Evolutionary conservation across 495 filamentous ascomycete species (phyloP).

Genomic region (Talaromyces nanjingensis): DNA sequence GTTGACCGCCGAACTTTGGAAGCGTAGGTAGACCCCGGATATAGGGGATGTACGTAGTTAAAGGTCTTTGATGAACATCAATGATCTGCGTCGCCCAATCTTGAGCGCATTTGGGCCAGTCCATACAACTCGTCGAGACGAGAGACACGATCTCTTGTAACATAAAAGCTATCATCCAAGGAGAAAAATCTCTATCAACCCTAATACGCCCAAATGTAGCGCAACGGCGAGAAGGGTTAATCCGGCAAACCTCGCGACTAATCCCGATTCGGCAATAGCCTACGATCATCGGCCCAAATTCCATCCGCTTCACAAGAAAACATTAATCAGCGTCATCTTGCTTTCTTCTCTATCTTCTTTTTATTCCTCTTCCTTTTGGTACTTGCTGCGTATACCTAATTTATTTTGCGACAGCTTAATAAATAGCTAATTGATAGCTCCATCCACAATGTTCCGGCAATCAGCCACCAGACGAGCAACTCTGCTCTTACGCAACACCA

Average conservation of each 20-base stretch:
- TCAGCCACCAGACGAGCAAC: slow-evolving; percentile 6
- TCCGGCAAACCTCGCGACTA: neutral
- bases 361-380: neutral
- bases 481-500: slow-evolving; percentile 7
- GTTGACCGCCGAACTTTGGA: too few species aligned
- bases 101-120: too few species aligned
- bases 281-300: slow-evolving; percentile 1
- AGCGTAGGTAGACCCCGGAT: too few species aligned
- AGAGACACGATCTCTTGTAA: neutral
- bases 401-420: neutral
- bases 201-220: neutral
- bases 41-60: too few species aligned
- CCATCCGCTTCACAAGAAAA: neutral
- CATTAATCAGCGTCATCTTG: slow-evolving; percentile 4
- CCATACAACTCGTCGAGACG: neutral
- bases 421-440: neutral
- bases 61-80: too few species aligned
- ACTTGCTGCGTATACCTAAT: neutral
- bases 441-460: slow-evolving; percentile 7
- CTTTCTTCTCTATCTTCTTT: neutral
- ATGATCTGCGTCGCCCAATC: too few species aligned
- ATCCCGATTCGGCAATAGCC: neutral
- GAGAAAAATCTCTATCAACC: neutral
- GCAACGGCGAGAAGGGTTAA: neutral
- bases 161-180: neutral